Percentiles rank a stretch among this genome's conserved stretches.
These are phyloP conservation scores for Crithidia mellificae DNA, from an alignment of 208 protist species.

Conservation along the genomic window DNA sequence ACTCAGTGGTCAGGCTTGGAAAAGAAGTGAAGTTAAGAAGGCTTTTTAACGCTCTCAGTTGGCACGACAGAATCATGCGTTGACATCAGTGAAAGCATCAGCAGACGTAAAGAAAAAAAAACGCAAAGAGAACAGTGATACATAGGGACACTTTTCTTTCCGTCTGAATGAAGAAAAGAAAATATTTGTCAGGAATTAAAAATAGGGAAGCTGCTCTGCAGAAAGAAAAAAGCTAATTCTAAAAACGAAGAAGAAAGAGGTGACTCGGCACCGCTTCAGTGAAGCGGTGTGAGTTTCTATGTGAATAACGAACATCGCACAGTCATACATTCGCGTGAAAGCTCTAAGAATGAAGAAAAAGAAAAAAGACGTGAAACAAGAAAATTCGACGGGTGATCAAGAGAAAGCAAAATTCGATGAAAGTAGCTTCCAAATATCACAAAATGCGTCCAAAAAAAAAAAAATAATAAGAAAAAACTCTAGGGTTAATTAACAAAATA, in stretches of 20 bases:
- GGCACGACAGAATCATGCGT: not conserved
- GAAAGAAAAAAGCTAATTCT: not conserved
- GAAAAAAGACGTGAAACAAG: not conserved
- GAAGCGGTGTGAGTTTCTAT: not conserved
- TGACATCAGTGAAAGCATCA: not conserved
- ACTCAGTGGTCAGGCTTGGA: not conserved
- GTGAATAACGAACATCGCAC: not conserved
- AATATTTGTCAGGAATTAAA: not conserved
- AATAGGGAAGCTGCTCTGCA: not conserved
- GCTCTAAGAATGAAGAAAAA: conserved; percentile 2
- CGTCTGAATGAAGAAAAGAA: conserved; percentile 1
- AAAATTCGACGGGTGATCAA: not conserved
- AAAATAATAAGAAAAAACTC: not conserved
- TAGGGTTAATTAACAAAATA: no score
- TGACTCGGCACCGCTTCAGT: not conserved
- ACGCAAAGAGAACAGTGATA: not conserved
- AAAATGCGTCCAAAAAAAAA: not conserved
- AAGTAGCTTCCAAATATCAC: not conserved
- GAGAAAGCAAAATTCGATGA: no score
- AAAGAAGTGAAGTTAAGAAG: not conserved
- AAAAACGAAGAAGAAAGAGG: not conserved
- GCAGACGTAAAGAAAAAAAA: no score
- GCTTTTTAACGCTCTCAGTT: not conserved
- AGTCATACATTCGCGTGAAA: not conserved
- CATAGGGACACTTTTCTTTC: no score